phyloP scores from a whole-genome alignment of 2,329 filamentous ascomycete species.

The Fusarium sp. region DNA sequence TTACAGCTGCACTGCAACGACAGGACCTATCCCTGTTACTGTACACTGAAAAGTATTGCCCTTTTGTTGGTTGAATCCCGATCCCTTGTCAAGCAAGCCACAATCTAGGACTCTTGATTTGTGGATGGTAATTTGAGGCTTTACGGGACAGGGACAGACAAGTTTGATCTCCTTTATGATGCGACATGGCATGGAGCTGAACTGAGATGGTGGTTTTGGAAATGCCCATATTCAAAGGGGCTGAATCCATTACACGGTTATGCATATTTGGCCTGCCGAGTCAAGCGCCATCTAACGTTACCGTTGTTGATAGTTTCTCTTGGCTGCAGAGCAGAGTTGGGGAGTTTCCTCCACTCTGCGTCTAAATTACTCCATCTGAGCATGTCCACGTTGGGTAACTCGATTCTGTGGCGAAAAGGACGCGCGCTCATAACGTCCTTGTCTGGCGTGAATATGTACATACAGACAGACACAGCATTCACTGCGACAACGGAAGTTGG shows the following conservation, averaged over 20 bases:
- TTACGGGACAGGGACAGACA: neutral
- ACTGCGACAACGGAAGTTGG: slow-evolving; percentile 9
- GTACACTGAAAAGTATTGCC: neutral
- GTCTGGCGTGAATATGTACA: slow-evolving; percentile 1
- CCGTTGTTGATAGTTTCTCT: slow-evolving; percentile 4
- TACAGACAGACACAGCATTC: neutral
- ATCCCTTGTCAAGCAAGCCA: slow-evolving; percentile 20
- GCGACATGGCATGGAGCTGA: neutral
- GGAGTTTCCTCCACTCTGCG: slow-evolving; percentile 15
- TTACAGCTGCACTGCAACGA: neutral
- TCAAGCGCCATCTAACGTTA: slow-evolving; percentile 5
- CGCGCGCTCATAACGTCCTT: neutral
- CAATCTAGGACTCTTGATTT: slow-evolving; percentile 9
- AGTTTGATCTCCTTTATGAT: neutral
- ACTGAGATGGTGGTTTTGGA: slow-evolving; percentile 1
- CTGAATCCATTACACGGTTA: neutral
- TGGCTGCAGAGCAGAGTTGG: neutral
- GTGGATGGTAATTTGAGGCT: neutral
- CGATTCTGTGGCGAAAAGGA: slow-evolving; percentile 30
- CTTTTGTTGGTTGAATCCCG: slow-evolving; percentile 13
- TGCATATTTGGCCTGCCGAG: slow-evolving; percentile 9
- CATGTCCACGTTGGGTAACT: slow-evolving; percentile 17
- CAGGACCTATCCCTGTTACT: neutral
- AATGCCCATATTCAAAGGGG: neutral
- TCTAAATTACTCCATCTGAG: slow-evolving; percentile 19